Conservation (phyloP, 2,329 filamentous ascomycete species). For the Penicillium oxalicum region DNA sequence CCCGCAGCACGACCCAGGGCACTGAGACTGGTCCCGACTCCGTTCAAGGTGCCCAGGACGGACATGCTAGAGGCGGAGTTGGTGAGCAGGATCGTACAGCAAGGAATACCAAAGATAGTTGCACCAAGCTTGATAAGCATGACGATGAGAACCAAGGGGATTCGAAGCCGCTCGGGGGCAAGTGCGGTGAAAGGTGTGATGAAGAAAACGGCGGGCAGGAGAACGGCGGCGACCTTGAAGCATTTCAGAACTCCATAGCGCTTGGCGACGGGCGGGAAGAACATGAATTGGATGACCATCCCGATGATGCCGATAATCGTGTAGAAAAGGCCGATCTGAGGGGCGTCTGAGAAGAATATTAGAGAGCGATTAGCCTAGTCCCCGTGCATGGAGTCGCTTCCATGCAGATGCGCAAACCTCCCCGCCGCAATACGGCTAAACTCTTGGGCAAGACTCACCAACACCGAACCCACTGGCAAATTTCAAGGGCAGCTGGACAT, state of each 20-base stretch:
- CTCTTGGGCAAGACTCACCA: conserved; percentile 23
- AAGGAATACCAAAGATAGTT: conserved; percentile 82
- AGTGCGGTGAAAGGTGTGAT: conserved; percentile 76
- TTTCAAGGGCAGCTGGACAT: conserved; percentile 64
- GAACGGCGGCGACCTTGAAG: conserved; percentile 59
- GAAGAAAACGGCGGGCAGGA: conserved; percentile 71
- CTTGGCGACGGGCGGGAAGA: conserved; percentile 72
- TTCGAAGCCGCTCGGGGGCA: conserved; percentile 48
- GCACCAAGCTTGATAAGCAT: conserved; percentile 69
- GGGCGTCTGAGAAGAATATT: conserved; percentile 44
- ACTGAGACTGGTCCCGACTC: conserved; percentile 76
- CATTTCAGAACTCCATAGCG: conserved; percentile 69
- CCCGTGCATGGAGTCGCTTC: too few relatives aligned
- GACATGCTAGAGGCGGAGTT: conserved; percentile 72
- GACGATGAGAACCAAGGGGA: conserved; percentile 56
- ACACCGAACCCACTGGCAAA: conserved; percentile 78
- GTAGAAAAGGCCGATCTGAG: conserved; percentile 77
- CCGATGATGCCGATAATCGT: conserved; percentile 74
- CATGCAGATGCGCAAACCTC: too few relatives aligned
- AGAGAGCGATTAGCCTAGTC: background rate
- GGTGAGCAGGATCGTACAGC: conserved; percentile 81
- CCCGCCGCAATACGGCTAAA: too few relatives aligned
- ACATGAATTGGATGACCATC: conserved; percentile 75
- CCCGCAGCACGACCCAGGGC: conserved; percentile 75
- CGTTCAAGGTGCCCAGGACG: conserved; percentile 83